Base-by-base conservation (phyloP, 352 stramenopile species). In the Phytophthora hibernalis region DNA sequence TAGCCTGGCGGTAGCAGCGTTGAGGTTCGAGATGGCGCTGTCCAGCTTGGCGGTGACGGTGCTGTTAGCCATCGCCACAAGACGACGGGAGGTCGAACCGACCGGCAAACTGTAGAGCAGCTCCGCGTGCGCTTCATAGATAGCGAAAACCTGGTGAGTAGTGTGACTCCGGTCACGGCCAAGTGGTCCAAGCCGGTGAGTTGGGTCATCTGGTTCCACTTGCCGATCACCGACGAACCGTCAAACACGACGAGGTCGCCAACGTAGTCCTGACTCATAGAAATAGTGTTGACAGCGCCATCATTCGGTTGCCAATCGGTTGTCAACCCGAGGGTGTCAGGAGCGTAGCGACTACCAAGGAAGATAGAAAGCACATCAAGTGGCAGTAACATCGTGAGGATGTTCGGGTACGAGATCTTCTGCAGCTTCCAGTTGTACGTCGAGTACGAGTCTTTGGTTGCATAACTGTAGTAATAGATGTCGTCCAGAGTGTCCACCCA, bases 391-490 rank as follows among this genome's bases (percentile, higher is more conserved):
- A 88, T 88, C 2, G 79, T 85, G 1, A 85, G 44, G 13, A 77
- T 24, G 59, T 88, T 84, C 15, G 80, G 80, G 51, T 74, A 61
- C 30, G 76, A 72, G 43, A 86, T 81, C 33, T 78, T 76, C 42
- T 72, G 76, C 21, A 77, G 54, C 38, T 77, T 65, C 52, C 53
- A 53, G 49, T 85, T 76, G 30, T 67, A 62, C 47, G 68, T 76
- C 10, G 53, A 64, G 59, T 70, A 78, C 4, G 77, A 78, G 65
- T 86, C 77, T 7, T 72, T 66, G 8, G 70, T 86, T 8, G 75
- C 56, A 49, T 77, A 84, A 50, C 77, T 83, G 69, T 76, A 87
- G 72, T 89, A 89, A 65, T 83, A 87, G 0, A 89, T 54, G 40
- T 79, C 79, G 15, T 64, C 49, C 35, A 89, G 67, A 28, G 80